Evolutionary conservation across 2,329 filamentous ascomycete species (phyloP), one percentile per base, ranked within the genome.

Genomic region (Apiospora pterosperma): DNA sequence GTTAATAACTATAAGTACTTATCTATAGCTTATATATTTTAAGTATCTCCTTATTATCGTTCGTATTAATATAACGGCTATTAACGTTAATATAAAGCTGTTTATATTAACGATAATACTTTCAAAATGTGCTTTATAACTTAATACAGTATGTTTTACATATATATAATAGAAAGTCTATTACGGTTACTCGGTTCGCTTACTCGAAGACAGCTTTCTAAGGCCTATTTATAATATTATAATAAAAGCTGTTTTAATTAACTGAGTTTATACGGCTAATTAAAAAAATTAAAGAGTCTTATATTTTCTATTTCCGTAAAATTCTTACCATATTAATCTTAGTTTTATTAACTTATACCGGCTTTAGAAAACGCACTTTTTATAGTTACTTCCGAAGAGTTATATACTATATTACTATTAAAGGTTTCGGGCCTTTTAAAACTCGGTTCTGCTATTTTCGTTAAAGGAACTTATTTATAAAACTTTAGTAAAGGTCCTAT

Each of bases 301-400:
- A 55, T 4, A 55, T 55, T 55, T 55, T 55, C 63, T 36, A 70
- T 67, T 69, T 72, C 59, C 65, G 65, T 60, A 72, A 62, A 34
- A 70, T 65, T 34, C 67, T 59, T 36, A 61, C 52, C 64, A 72
- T 64, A 48, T 72, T 72, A 28, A 68, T 66, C 63, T 72, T 70
- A 4, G 69, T 71, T 36, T 59, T 55, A 36, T 69, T 63, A 59
- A 67, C 61, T 62, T 66, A 71, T 28, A 63, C 66, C 59, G 64
- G 68, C 52, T 59, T 63, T 39, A 70, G 64, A 59, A 69, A 71
- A 25, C 68, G 61, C 62, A 63, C 61, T n/a, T 58, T 59, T 41
- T 68, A 42, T 12, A 71, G 63, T 65, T 71, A 28, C 59, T 68
- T 61, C 61, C 65, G 65, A 59, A 70, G 67, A 34, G 66, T 65